Conservation (phyloP, 106 monocot species). For the Phalaenopsis equestris region DNA sequence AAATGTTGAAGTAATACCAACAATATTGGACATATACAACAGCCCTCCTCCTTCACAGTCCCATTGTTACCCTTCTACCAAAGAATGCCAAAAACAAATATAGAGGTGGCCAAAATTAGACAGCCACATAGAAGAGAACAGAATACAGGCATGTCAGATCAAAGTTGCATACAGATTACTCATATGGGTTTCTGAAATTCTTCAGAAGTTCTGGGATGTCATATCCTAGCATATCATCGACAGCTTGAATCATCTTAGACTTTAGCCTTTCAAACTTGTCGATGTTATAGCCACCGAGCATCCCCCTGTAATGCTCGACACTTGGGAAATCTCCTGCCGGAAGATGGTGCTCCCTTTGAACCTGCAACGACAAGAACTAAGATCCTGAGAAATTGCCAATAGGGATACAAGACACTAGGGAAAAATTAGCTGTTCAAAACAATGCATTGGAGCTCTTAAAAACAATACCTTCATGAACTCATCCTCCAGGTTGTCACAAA, state of each 20-base stretch:
- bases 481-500: constrained; percentile 69
- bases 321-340: constrained; percentile 71
- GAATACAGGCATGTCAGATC: not conserved
- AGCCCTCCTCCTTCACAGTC: no score
- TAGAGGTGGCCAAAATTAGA: no score
- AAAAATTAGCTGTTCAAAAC: no score
- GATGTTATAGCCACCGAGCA: constrained; percentile 57
- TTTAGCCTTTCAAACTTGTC: constrained; percentile 87
- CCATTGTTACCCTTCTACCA: no score
- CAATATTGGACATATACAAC: no score
- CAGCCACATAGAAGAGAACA: not conserved
- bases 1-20: no score
- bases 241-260: constrained; percentile 57
- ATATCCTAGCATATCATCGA: constrained; percentile 73
- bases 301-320: constrained; percentile 57
- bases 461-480: constrained; percentile 74
- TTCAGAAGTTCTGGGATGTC: constrained; percentile 63
- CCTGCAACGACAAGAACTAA: constrained; percentile 28
- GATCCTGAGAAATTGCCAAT: no score
- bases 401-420: no score
- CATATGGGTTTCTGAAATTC: constrained; percentile 62
- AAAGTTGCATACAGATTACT: not conserved
- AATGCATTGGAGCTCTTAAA: no score
- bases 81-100: no score
- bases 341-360: constrained; percentile 74